These are phyloP conservation scores for Tetragonia tetragonoides DNA, from an alignment of 148 eudicot genomes.

Conservation along the genomic window DNA sequence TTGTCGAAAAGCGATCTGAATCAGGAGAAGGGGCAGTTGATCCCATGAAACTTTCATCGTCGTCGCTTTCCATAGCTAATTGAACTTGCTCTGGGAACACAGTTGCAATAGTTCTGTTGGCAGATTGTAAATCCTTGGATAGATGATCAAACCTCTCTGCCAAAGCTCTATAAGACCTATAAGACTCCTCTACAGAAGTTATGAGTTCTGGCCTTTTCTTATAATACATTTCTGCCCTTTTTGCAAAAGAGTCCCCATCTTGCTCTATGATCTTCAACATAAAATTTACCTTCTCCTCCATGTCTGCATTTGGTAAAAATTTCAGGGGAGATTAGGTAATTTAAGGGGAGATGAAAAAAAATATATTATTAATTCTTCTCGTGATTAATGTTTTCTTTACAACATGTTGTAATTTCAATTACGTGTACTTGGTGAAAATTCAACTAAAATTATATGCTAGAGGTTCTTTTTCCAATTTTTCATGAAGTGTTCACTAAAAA, in stretches of 20 bases:
- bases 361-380: background rate
- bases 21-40: constrained; percentile 34
- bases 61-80: constrained; percentile 55
- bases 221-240: constrained; percentile 90
- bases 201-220: constrained; percentile 79
- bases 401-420: too few species aligned
- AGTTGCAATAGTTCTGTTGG: constrained; percentile 74
- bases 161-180: constrained; percentile 68
- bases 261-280: constrained; percentile 77
- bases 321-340: too few species aligned
- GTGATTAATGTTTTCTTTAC: background rate
- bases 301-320: constrained; percentile 38
- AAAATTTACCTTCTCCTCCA: constrained; percentile 73
- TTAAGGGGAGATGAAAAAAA: background rate
- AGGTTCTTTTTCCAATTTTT: too few species aligned
- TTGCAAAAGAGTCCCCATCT: constrained; percentile 86
- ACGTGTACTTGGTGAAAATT: too few species aligned
- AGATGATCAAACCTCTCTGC: constrained; percentile 85
- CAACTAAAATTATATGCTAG: too few species aligned
- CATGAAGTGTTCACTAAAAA: too few species aligned
- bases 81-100: constrained; percentile 71
- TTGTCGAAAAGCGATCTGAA: constrained; percentile 20
- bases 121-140: constrained; percentile 73
- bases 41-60: constrained; percentile 37
- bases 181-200: constrained; percentile 69